Evolutionary conservation across 2,329 filamentous ascomycete genomes (phyloP), one percentile per base, ranked within the genome.

Genomic region (Alternaria conjuncta): DNA sequence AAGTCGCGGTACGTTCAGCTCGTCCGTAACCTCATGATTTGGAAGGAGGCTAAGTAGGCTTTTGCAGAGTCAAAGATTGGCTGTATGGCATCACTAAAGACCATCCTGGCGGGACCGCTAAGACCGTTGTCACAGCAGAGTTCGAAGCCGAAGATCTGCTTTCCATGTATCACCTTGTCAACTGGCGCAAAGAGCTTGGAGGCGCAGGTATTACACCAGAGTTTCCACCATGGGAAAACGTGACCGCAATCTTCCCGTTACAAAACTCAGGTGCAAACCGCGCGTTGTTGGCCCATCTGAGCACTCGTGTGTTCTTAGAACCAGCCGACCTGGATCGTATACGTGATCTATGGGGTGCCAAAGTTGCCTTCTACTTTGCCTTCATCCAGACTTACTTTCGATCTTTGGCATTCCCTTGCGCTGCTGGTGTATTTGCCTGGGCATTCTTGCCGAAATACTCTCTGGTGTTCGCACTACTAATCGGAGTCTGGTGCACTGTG

Each of bases 71-170:
- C 8, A 92, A 93, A 77, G 93, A 96, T 78, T 97, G 92, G 92
- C 86, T 96, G 3, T 90, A 93, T 74, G 92, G 92, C 28, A 89
- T 96, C 58, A 86, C 91, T 30, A 82, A 86, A 36, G 82, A 87
- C 47, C 86, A 88, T n/a, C 86, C 93, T 32, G 82, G 86, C 45
- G 83, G 74, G 10, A 73, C 57, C 7, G 67, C 66, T 18, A 66
- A 68, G 20, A 71, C 63, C 15, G 55, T 73, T 6, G 71, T 87
- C 18, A 87, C 92, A 67, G 89, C 91, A 3, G 84, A 93, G 54
- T 92, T 88, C 25, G 91, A 94, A 71, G 91, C 93, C 12, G 93
- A 97, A 81, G 87, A 92, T 47, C 85, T 96, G 43, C 87, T 93
- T 41, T 86, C 93, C 6, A 87, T 94, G 45, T 93, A 94, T 74